Evolutionary conservation across 139 green algal genomes (phyloP).

Genomic region (Volvox reticuliferus): DNA sequence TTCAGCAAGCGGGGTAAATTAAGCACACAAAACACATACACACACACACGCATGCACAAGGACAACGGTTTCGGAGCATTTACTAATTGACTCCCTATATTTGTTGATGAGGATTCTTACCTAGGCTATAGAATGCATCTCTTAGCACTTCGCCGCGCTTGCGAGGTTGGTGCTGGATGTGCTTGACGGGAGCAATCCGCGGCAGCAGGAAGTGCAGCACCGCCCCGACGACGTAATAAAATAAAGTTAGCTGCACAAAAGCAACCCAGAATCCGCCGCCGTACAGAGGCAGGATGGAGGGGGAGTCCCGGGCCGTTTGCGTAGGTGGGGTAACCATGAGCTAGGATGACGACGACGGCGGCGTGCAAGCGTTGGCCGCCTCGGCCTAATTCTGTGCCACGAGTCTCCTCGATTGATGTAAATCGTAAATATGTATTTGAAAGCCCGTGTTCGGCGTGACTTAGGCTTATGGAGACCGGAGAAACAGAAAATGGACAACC

Average conservation of each 20-base stretch:
- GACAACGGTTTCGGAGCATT: too few species aligned
- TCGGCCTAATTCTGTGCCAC: background rate
- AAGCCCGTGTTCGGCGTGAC: too few species aligned
- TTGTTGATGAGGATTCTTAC: background rate
- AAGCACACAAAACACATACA: too few species aligned
- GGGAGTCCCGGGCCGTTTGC: background rate
- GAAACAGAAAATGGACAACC: too few species aligned
- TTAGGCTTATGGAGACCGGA: too few species aligned
- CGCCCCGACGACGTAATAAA: slow-evolving; percentile 78
- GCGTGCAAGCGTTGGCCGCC: background rate
- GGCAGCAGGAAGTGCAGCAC: slow-evolving; percentile 83
- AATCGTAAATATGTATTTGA: too few species aligned
- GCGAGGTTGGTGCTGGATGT: slow-evolving; percentile 67
- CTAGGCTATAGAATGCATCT: slow-evolving; percentile 72
- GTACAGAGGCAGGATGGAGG: slow-evolving; percentile 54
- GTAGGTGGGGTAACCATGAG: background rate
- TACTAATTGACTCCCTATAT: too few species aligned
- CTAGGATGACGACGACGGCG: background rate
- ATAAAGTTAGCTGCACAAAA: slow-evolving; percentile 62
- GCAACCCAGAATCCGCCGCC: slow-evolving; percentile 75
- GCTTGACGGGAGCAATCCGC: slow-evolving; percentile 59
- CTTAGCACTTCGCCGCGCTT: slow-evolving; percentile 64
- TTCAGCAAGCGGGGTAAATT: too few species aligned
- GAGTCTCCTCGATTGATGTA: too few species aligned
- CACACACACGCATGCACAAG: too few species aligned